phyloP scores from a whole-genome alignment of 2,329 filamentous ascomycete genomes.

The Xylariaceae sp. region DNA sequence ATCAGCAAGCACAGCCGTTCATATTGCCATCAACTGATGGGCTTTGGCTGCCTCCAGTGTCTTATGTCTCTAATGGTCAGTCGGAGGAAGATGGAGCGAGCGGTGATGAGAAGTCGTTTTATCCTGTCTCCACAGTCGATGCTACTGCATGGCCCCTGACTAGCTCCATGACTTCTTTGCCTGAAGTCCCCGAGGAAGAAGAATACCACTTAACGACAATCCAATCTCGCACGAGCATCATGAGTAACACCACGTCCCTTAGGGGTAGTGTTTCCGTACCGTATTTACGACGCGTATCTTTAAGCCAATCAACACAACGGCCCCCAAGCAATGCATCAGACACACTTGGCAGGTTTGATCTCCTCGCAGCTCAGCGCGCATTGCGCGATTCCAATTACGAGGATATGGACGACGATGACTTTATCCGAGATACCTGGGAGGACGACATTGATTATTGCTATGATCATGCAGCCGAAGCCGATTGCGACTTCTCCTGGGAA shows the following conservation, averaged over 20 bases:
- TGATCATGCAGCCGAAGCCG: constrained; percentile 70
- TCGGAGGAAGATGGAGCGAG: constrained; percentile 16
- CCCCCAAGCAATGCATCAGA: constrained; percentile 58
- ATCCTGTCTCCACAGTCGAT: constrained; percentile 52
- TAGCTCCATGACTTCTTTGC: constrained; percentile 51
- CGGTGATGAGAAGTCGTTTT: constrained; percentile 38
- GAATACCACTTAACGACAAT: constrained; percentile 52
- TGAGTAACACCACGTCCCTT: constrained; percentile 59
- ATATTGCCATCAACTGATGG: constrained; percentile 27
- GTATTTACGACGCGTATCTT: constrained; percentile 54
- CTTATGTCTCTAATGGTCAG: constrained; percentile 15
- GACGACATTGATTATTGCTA: constrained; percentile 76
- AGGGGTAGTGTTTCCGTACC: constrained; percentile 64
- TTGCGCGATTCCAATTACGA: constrained; percentile 39
- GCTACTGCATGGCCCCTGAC: constrained; percentile 55
- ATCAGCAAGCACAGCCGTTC: constrained; percentile 55
- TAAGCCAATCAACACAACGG: constrained; percentile 44
- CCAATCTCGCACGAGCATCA: constrained; percentile 52
- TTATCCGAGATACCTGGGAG: constrained; percentile 64
- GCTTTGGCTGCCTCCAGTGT: constrained; percentile 14
- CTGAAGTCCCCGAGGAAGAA: constrained; percentile 70
- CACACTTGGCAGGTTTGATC: constrained; percentile 55
- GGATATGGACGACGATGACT: constrained; percentile 34
- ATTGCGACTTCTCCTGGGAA: constrained; percentile 72
- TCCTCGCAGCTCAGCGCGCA: constrained; percentile 46